Evolutionary conservation across 2,329 filamentous ascomycete species (phyloP).

Genomic region (Phyllosticta paracitricarpa): DNA sequence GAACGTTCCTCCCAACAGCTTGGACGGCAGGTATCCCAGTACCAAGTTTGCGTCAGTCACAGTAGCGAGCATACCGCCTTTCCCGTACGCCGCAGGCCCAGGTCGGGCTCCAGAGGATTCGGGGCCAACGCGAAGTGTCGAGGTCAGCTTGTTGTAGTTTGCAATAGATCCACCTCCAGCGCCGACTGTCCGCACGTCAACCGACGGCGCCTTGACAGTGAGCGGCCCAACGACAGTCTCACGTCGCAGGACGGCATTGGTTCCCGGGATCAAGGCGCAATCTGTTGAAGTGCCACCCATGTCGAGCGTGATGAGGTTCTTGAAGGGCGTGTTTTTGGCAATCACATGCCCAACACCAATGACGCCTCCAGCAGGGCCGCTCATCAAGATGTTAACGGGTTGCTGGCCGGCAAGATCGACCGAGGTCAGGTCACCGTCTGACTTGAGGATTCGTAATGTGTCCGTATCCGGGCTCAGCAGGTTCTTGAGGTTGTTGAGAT

Average conservation of each 20-base stretch:
- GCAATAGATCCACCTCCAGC: slow-evolving; percentile 42
- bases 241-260: slow-evolving; percentile 34
- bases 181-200: slow-evolving; percentile 41
- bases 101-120: slow-evolving; percentile 41
- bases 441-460: slow-evolving; percentile 40
- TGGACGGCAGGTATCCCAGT: slow-evolving; percentile 39
- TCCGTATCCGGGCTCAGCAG: slow-evolving; percentile 33
- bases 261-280: slow-evolving; percentile 36
- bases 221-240: slow-evolving; percentile 37
- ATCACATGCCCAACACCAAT: slow-evolving; percentile 39
- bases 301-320: slow-evolving; percentile 40
- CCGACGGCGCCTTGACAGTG: slow-evolving; percentile 37
- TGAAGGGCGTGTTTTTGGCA: slow-evolving; percentile 36
- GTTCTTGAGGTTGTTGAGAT: slow-evolving; percentile 33
- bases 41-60: slow-evolving; percentile 42
- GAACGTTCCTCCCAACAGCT: slow-evolving; percentile 38
- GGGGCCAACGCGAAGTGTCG: slow-evolving; percentile 40
- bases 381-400: slow-evolving; percentile 42
- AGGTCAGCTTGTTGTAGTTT: slow-evolving; percentile 37
- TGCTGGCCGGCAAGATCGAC: slow-evolving; percentile 35
- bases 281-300: slow-evolving; percentile 44
- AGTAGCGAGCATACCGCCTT: slow-evolving; percentile 36
- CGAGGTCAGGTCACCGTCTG: slow-evolving; percentile 40
- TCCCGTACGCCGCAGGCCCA: slow-evolving; percentile 41
- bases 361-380: slow-evolving; percentile 41